phyloP scores from a whole-genome alignment of 2,329 filamentous ascomycete genomes.

The Colletotrichum sp. region DNA sequence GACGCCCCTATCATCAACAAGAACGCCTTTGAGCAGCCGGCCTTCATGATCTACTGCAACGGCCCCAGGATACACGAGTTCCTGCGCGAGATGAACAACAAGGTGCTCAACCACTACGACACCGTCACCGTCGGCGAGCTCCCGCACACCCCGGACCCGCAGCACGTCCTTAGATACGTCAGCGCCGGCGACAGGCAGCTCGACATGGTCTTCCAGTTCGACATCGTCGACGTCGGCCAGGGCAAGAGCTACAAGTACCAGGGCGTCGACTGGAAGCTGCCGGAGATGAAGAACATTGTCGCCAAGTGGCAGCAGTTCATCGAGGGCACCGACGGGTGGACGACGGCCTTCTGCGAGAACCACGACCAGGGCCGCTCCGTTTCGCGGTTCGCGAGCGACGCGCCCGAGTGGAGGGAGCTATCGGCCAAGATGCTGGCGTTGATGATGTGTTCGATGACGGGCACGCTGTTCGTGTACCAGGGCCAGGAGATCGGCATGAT shows the following conservation, averaged over 20 bases:
- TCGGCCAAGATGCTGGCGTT: conserved; percentile 60
- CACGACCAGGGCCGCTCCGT: conserved; percentile 64
- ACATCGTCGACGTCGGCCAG: conserved; percentile 66
- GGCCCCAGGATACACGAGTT: conserved; percentile 74
- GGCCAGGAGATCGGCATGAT: conserved; percentile 64
- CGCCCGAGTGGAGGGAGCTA: conserved; percentile 42
- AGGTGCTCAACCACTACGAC: conserved; percentile 63
- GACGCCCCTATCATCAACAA: conserved; percentile 61
- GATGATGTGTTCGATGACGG: conserved; percentile 49
- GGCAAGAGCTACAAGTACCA: conserved; percentile 58
- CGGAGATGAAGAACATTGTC: conserved; percentile 53
- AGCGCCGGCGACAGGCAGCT: conserved; percentile 63
- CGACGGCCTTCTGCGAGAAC: conserved; percentile 65
- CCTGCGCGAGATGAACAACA: conserved; percentile 65
- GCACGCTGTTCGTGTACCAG: conserved; percentile 62
- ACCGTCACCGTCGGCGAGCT: conserved; percentile 77
- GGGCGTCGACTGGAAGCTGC: conserved; percentile 47
- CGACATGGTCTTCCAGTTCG: conserved; percentile 74
- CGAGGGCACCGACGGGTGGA: conserved; percentile 59
- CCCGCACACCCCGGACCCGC: conserved; percentile 63
- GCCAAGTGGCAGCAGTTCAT: conserved; percentile 57
- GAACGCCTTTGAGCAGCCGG: conserved; percentile 55
- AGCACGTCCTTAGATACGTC: conserved; percentile 64
- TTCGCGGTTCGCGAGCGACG: conserved; percentile 55
- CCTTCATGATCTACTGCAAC: conserved; percentile 65